Evolutionary conservation across 305 asterid genomes (phyloP).

Genomic region (Fraxinus floribunda): DNA sequence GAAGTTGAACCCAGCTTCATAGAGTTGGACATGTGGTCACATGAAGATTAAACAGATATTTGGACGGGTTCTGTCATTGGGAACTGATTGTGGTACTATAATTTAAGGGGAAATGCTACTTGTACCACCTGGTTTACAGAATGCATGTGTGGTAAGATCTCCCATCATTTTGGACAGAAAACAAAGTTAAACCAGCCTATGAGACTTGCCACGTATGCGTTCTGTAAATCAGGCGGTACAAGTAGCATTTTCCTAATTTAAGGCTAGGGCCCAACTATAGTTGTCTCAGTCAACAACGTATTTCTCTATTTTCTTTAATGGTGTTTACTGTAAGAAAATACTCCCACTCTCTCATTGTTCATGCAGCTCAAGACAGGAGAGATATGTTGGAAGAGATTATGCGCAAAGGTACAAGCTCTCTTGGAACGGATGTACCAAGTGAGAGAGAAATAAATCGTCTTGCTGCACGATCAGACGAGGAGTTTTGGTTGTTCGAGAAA

Average conservation of each 20-base stretch:
- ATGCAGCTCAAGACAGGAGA: slow-evolving; percentile 93
- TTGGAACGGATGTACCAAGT: slow-evolving; percentile 94
- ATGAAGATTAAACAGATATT: not conserved
- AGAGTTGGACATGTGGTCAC: not conserved
- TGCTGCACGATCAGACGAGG: slow-evolving; percentile 95
- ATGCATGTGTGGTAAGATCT: not conserved
- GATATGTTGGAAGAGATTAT: slow-evolving; percentile 92
- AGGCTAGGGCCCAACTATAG: not conserved
- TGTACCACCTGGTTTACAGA: not conserved
- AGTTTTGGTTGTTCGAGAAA: slow-evolving; percentile 89
- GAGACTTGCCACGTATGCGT: not conserved
- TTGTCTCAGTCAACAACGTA: not conserved
- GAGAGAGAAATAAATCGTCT: slow-evolving; percentile 95
- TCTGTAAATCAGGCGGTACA: not conserved
- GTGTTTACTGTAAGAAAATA: slow-evolving; percentile 11
- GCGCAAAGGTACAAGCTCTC: slow-evolving; percentile 88
- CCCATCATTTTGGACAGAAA: not conserved
- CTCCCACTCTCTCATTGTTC: slow-evolving; percentile 21
- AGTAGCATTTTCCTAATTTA: not conserved
- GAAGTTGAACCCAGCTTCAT: not conserved
- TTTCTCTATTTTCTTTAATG: not conserved
- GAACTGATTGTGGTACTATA: not conserved
- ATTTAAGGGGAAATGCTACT: not conserved
- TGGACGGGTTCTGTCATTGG: not conserved
- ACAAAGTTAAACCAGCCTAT: not conserved